Conservation (phyloP, 371 early-diverging fungal species). For the Mucor racemosus region DNA sequence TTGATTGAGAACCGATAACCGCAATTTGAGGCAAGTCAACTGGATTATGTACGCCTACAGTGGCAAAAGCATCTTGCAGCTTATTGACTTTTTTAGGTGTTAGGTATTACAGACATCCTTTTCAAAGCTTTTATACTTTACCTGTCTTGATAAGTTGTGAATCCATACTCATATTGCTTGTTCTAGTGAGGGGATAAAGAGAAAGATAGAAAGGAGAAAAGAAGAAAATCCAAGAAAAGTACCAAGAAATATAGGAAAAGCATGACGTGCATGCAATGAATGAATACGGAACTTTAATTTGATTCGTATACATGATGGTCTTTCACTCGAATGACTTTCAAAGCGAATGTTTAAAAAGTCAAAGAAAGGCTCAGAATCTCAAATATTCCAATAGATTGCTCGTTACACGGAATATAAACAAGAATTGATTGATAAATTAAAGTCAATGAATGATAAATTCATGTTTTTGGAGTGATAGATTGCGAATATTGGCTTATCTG, state of each 20-base stretch:
- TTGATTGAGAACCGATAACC: conserved; percentile 97
- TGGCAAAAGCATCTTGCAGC: conserved; percentile 96
- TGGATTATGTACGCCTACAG: conserved; percentile 95
- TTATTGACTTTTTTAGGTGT: conserved; percentile 67
- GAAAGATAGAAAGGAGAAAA: conserved; percentile 8
- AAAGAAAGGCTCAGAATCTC: too few relatives aligned
- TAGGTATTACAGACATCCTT: not conserved
- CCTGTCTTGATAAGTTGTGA: conserved; percentile 58
- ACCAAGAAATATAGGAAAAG: conserved; percentile 9
- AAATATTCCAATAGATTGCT: too few relatives aligned
- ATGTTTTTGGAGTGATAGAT: too few relatives aligned
- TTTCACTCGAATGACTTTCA: too few relatives aligned
- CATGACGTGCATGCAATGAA: conserved; percentile 7
- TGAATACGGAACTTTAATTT: not conserved
- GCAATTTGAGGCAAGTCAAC: conserved; percentile 99
- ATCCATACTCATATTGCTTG: conserved; percentile 44
- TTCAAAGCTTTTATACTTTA: conserved; percentile 7
- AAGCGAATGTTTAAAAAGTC: not conserved
- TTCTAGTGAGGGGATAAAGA: conserved; percentile 3
- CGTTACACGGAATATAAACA: too few relatives aligned
- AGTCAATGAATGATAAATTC: too few relatives aligned
- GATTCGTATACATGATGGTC: not conserved
- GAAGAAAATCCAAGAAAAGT: conserved; percentile 9
- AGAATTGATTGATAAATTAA: too few relatives aligned
- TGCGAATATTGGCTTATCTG: too few relatives aligned